These are phyloP conservation scores for Nakaseomyces nivariensis DNA, from an alignment of 1,139 yeast genomes.

Conservation along the genomic window DNA sequence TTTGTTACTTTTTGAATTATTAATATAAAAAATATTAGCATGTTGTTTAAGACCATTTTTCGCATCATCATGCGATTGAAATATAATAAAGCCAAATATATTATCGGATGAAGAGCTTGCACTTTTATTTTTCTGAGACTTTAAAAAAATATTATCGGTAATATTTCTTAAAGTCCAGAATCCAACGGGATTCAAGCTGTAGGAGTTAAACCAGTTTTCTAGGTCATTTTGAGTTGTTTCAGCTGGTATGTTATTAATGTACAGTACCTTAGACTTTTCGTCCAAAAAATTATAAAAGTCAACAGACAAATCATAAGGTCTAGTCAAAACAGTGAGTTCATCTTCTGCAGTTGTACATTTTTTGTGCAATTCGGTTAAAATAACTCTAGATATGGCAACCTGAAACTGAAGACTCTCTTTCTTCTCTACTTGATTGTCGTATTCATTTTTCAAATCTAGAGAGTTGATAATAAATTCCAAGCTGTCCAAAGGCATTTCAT, in stretches of 20 bases:
- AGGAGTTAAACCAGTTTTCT: slow-evolving; percentile 85
- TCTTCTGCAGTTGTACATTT: slow-evolving; percentile 47
- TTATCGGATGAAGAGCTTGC: slow-evolving; percentile 17
- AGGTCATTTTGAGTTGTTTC: slow-evolving; percentile 88
- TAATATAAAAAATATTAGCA: slow-evolving; percentile 35
- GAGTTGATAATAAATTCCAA: background rate
- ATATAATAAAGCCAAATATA: slow-evolving; percentile 75
- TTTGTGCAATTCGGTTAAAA: slow-evolving; percentile 36
- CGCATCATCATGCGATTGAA: slow-evolving; percentile 80
- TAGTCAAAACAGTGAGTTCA: slow-evolving; percentile 48
- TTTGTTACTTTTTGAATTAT: background rate
- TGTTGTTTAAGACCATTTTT: slow-evolving; percentile 65
- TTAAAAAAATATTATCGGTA: slow-evolving; percentile 18
- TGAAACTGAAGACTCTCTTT: background rate
- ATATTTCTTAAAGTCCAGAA: slow-evolving; percentile 68
- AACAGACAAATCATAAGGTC: slow-evolving; percentile 64
- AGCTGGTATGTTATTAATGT: slow-evolving; percentile 63
- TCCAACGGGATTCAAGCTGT: slow-evolving; percentile 78
- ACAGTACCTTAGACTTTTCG: slow-evolving; percentile 72
- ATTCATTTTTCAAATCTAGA: background rate
- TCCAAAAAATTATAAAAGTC: slow-evolving; percentile 59
- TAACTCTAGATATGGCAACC: background rate
- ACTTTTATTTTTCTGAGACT: background rate
- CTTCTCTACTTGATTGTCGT: background rate
- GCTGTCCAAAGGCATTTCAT: background rate